Evolutionary conservation across 2,329 filamentous ascomycete genomes (phyloP).

Genomic region (Zymoseptoria pseudotritici): DNA sequence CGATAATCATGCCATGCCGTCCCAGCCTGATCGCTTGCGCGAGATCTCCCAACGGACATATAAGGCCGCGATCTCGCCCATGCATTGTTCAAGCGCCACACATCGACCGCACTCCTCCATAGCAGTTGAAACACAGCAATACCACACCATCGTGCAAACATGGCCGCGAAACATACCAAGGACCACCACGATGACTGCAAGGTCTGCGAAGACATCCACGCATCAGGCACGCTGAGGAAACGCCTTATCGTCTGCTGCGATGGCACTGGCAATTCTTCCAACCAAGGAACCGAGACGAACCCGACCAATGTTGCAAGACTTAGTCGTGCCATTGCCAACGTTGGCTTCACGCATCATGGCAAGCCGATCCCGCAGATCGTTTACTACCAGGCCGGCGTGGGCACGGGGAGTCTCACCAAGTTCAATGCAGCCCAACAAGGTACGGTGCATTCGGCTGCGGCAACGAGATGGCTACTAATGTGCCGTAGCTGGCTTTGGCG

Average conservation of each 20-base stretch:
- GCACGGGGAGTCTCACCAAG: conserved; percentile 14
- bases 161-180: not conserved
- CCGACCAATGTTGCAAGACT: conserved; percentile 23
- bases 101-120: not conserved
- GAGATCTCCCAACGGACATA: not conserved
- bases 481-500: conserved; percentile 12
- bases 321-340: conserved; percentile 20
- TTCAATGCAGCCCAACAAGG: conserved; percentile 14
- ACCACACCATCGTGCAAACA: not conserved
- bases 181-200: not conserved
- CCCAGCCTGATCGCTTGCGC: not conserved
- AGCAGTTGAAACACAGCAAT: not conserved
- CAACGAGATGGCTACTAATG: not conserved
- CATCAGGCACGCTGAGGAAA: conserved; percentile 11
- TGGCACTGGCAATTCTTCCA: conserved; percentile 18
- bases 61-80: not conserved
- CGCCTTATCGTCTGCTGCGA: conserved; percentile 21
- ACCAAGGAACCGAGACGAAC: conserved; percentile 16
- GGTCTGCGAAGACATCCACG: not conserved
- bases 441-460: not conserved
- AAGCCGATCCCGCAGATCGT: conserved; percentile 22
- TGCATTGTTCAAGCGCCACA: not conserved
- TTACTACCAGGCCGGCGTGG: conserved; percentile 25
- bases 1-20: not conserved
- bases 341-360: conserved; percentile 14